Conservation (phyloP, 163 green algal genomes). For the Prototheca cutis region DNA sequence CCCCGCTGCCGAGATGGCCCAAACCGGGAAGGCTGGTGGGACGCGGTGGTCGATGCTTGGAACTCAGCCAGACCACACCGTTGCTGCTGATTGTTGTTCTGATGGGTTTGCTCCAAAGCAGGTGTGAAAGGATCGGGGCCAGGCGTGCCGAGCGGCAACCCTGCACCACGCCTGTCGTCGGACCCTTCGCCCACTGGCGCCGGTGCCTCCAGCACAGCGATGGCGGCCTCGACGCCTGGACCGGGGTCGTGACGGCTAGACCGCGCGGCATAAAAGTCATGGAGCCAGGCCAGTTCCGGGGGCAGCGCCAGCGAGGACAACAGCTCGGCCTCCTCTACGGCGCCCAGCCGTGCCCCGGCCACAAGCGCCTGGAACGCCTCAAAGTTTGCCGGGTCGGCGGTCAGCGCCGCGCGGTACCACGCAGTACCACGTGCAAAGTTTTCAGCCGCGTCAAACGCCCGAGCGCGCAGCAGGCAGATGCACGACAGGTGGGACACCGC, state of each 20-base stretch:
- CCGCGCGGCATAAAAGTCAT: conserved; percentile 56
- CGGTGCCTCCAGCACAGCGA: background rate
- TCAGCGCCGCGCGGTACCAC: conserved; percentile 58
- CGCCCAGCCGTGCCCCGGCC: conserved; percentile 70
- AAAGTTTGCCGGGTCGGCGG: conserved; percentile 76
- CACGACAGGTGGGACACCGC: conserved; percentile 42
- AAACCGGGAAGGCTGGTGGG: background rate
- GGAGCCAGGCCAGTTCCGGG: conserved; percentile 59
- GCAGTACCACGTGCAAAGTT: conserved; percentile 52
- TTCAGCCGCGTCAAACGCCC: conserved; percentile 70
- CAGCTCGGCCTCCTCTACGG: conserved; percentile 61
- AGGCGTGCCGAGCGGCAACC: background rate
- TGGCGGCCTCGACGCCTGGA: background rate
- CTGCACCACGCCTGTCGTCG: background rate
- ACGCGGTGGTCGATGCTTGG: background rate
- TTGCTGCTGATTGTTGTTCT: background rate
- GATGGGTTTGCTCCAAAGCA: background rate
- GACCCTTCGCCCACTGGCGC: background rate
- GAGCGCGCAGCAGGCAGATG: conserved; percentile 69
- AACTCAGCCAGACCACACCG: background rate
- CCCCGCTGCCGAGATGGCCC: background rate
- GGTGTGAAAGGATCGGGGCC: background rate
- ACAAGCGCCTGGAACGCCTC: conserved; percentile 77
- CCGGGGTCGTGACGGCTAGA: conserved; percentile 47
- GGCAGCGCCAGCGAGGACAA: conserved; percentile 43